phyloP scores from a whole-genome alignment of 2,329 filamentous ascomycete species.

The Incumbomyces lentus region DNA sequence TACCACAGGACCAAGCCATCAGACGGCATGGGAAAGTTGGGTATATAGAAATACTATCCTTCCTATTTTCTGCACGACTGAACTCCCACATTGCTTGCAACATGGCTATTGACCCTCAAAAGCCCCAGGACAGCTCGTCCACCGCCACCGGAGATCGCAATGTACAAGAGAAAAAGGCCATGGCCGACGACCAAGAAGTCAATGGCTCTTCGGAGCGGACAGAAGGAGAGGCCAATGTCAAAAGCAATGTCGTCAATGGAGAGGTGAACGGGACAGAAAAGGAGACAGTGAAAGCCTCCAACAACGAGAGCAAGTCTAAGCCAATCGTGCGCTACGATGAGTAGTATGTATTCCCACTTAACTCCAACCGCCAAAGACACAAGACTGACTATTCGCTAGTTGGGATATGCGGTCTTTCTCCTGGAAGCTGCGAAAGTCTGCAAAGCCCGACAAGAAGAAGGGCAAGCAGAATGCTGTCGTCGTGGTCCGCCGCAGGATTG shows the following conservation, averaged over 20 bases:
- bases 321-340: slow-evolving; percentile 3
- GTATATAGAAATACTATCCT: not conserved
- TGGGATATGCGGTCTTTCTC: slow-evolving; percentile 1
- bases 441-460: slow-evolving; percentile 1
- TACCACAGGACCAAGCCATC: too few relatives aligned
- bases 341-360: not conserved
- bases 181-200: not conserved
- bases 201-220: not conserved
- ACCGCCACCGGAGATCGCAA: not conserved
- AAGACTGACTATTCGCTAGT: not conserved
- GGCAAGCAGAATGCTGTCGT: not conserved
- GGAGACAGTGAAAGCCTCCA: not conserved
- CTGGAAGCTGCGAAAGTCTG: slow-evolving; percentile 3
- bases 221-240: not conserved
- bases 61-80: not conserved
- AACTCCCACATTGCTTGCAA: not conserved
- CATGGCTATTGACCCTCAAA: not conserved
- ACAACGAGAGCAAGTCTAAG: not conserved
- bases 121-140: not conserved
- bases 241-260: not conserved
- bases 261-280: not conserved
- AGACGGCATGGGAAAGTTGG: too few relatives aligned
- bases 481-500: slow-evolving; percentile 1
- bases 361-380: not conserved
- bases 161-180: not conserved